phyloP scores from a whole-genome alignment of 2,329 filamentous ascomycete genomes.

The Endothia cerciana region DNA sequence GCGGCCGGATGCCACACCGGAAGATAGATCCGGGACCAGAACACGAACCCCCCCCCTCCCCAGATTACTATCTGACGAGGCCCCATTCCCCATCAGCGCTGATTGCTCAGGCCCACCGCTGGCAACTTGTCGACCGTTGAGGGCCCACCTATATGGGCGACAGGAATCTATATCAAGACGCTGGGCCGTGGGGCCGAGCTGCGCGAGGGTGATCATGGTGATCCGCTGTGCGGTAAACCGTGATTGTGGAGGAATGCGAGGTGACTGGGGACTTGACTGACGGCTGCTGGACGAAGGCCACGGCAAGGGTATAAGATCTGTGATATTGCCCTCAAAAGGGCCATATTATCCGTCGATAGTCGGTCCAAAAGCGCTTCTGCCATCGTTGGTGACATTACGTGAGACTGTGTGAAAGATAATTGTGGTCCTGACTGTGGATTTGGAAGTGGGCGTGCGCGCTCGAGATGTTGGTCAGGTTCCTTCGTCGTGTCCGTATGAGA shows the following conservation, averaged over 20 bases:
- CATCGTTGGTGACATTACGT: background rate
- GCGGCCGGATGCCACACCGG: background rate
- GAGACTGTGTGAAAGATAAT: background rate
- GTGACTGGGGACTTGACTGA: background rate
- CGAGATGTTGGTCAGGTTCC: background rate
- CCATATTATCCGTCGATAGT: conserved; percentile 18
- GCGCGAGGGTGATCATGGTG: background rate
- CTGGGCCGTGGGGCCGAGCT: conserved; percentile 5
- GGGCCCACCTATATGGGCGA: conserved; percentile 12
- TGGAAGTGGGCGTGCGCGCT: background rate
- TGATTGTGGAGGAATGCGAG: conserved; percentile 6
- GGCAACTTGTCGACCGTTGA: background rate
- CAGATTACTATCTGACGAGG: conserved; percentile 1
- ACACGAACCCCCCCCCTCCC: too few species aligned
- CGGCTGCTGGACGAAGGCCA: background rate
- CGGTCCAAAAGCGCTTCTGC: background rate
- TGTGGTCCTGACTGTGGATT: background rate
- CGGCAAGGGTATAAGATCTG: conserved; percentile 14
- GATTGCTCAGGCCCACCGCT: background rate
- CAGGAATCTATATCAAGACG: conserved; percentile 8
- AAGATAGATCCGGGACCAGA: conserved; percentile 4
- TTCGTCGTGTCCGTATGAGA: background rate
- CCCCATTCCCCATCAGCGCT: conserved; percentile 1
- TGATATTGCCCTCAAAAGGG: conserved; percentile 15
- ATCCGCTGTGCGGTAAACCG: background rate